A percentile compares a stretch with the other conserved stretches of the same genome.
Conservation (phyloP, 441 rosid species). For the Gossypium gossypioides region DNA sequence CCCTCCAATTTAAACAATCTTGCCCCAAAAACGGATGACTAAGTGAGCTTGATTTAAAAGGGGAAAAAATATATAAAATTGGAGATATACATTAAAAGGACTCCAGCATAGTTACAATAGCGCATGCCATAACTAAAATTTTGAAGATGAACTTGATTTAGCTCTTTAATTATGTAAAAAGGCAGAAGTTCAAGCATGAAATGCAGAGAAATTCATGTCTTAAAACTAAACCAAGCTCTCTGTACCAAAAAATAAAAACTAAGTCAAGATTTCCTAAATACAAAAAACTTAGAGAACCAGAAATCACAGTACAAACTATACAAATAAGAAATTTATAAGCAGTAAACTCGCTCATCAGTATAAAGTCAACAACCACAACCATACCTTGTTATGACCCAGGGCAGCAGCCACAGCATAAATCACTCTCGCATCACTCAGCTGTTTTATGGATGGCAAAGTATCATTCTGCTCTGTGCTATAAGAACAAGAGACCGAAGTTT, state of each 20-base stretch:
- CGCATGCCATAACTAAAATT: not conserved
- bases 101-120: not conserved
- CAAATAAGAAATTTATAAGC: not conserved
- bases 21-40: not conserved
- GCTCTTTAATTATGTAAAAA: not conserved
- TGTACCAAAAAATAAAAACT: not conserved
- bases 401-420: slow-evolving; percentile 71
- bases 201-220: not conserved
- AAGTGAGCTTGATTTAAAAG: not conserved
- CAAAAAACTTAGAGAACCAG: not conserved
- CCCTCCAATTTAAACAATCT: not conserved
- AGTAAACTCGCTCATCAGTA: not conserved
- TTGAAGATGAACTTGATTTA: not conserved
- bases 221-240: not conserved
- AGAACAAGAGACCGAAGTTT: slow-evolving; percentile 34
- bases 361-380: not conserved
- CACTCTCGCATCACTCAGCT: slow-evolving; percentile 43
- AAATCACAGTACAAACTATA: not conserved
- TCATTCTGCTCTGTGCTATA: slow-evolving; percentile 26
- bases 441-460: slow-evolving; percentile 24
- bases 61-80: not conserved
- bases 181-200: not conserved
- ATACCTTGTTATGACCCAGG: slow-evolving; percentile 82
- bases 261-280: not conserved
- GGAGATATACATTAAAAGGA: not conserved